Evolutionary conservation across 495 filamentous ascomycete genomes (phyloP).

Genomic region (Penicillium cinerascens): DNA sequence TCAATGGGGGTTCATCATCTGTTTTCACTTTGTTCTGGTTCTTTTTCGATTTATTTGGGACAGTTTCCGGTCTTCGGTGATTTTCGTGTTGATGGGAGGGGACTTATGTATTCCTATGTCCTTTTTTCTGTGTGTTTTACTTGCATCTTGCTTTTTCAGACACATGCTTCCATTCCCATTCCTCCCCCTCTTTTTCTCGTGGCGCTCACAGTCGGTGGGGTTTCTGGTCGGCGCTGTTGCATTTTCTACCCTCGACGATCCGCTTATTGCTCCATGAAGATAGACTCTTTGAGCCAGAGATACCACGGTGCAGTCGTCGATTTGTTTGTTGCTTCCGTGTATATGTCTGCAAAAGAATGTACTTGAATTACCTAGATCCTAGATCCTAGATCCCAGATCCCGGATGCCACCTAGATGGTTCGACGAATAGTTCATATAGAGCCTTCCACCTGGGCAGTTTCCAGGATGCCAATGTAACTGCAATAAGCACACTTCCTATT

Average conservation of each 20-base stretch:
- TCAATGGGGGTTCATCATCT: slow-evolving; percentile 17
- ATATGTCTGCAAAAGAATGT: slow-evolving; percentile 18
- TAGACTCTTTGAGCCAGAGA: slow-evolving; percentile 48
- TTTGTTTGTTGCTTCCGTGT: slow-evolving; percentile 14
- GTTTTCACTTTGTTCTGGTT: slow-evolving; percentile 29
- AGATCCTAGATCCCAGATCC: neutral
- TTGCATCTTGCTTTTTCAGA: slow-evolving; percentile 25
- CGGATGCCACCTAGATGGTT: neutral
- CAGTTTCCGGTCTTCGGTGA: slow-evolving; percentile 23
- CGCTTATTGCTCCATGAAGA: slow-evolving; percentile 36
- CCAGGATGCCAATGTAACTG: neutral
- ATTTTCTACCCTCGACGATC: slow-evolving; percentile 31
- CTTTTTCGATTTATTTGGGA: slow-evolving; percentile 23
- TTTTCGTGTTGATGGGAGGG: slow-evolving; percentile 27
- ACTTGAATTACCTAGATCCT: slow-evolving; percentile 5
- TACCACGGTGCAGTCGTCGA: slow-evolving; percentile 42
- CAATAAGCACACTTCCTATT: neutral
- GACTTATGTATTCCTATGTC: slow-evolving; percentile 34
- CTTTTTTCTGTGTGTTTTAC: slow-evolving; percentile 20
- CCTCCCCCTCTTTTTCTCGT: slow-evolving; percentile 14
- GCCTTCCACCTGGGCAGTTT: neutral
- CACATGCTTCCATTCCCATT: slow-evolving; percentile 12
- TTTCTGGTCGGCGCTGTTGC: slow-evolving; percentile 43
- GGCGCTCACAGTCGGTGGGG: slow-evolving; percentile 31
- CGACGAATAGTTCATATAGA: neutral